Evolutionary conservation across 805 yeast genomes (phyloP), one percentile per base, ranked within the genome.

Genomic region (Komagataella pastoris): DNA sequence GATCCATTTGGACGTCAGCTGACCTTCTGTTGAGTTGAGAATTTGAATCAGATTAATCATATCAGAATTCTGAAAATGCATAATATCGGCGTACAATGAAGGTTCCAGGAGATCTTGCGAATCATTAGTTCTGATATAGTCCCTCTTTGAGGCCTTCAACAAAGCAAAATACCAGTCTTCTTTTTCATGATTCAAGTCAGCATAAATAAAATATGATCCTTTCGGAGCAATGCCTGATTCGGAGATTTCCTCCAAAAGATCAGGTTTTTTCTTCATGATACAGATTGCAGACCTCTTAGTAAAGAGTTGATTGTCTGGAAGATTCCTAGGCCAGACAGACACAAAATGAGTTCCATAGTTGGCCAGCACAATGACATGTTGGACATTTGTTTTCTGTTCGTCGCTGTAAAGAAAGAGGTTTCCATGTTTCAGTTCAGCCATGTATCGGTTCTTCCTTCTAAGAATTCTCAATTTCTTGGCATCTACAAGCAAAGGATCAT

Each of bases 161-260:
- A 93, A 70, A 0, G 87, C 81, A 65, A 88, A 89, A 63, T 91
- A 93, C 85, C 97, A 83, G 63, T 91, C 96, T 65, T 93, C 99
- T 60, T 91, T 91, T 48, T 84, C 89, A 52, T 75, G 75, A 57
- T 89, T 88, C 49, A 80, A 75, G 57, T 88, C 95, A 47, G 83
- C 77, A 64, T 88, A 87, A 3, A 91, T 65, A 63, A 76, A 91
- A 58, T 77, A 77, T 1, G 71, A 60, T 5, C 61, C 61, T 46
- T 60, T 63, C 18, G 76, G 74, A 3, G 73, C 67, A 1, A 50
- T 44, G 24, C 48, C 52, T 17, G 36, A 47, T 6, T 52, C 54
- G 8, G 47, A 17, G 5, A 46, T 3, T 36, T 53, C 55, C 52
- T 10, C 54, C 57, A 24, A 53, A 50, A 7, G 48, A 17, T 14